Evolutionary conservation across 345 rosid species (phyloP), one percentile per base, ranked within the genome.

Genomic region (Lepidium sativum): DNA sequence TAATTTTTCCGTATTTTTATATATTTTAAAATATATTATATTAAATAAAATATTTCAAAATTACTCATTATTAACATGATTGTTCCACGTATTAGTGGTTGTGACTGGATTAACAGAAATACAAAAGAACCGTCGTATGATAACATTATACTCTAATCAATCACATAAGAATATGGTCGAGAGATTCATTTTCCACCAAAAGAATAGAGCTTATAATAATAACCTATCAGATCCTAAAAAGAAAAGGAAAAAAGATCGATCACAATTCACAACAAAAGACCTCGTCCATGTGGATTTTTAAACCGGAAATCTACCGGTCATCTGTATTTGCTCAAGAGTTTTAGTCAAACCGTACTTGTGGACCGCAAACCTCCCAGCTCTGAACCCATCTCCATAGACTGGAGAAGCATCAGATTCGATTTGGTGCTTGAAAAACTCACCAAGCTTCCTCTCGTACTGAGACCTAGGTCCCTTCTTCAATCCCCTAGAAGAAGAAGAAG

Each of bases 391-490:
- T 45, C 99, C 99, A 53, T 91, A 95, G 35, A 88, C 84, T 4
- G 95, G 79, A 39, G 99, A 95, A 20, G 84, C 66, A 73, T 95
- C 96, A 6, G 88, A 59, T 77, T 88, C 95, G 0, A 95, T 88
- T 74, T 95, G 97, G 80, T 91, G 92, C 71, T 81, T 84, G 49
- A 91, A 91, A 75, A 91, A 91, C 71, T 84, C 91, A 38, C 99
- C 97, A 0, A 95, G 89, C 70, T 85, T 95, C 80, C 61, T 81
- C 80, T 95, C 97, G 16, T 86, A 88, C 37, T 76, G 81, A 12
- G 99, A 82, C 50, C 79, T 69, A 6, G 73, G 78, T 18, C 83
- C 91, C 61, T 73, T 77, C 71, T 74, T 80, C 21, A 69, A 63
- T 3, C 78, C 70, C 37, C 79, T 42, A 6, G 87, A 76, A 1